Base-by-base conservation (phyloP, 1,284 basidiomycete genomes). In the Sporisorium sorghi region DNA sequence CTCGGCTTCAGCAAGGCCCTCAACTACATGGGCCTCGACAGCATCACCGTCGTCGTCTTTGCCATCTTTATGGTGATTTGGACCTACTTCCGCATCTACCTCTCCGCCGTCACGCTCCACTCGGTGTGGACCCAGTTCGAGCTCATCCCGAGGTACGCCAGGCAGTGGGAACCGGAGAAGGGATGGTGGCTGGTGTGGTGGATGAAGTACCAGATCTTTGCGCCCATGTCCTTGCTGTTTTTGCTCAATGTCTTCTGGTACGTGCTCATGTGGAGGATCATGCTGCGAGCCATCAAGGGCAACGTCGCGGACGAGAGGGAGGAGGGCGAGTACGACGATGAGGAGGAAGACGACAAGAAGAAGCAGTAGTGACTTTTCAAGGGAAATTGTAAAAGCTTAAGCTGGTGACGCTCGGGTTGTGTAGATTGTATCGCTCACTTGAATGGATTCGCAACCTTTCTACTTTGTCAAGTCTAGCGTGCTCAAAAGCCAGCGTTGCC, bases 61-160 rank as follows among this genome's bases (percentile, higher is more conserved):
- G 70, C 70, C 9, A 21, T 64, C 11, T 83, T 84, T 28, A 83
- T 84, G 78, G 65, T 73, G 35, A 60, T 83, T 59, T 84, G 82
- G 82, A 75, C 81, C 30, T 99, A 99, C 85, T 94, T 97, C 89
- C 92, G 97, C 1, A 95, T 97, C 85, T 97, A 92, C 84, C 87
- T 97, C 33, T 98, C 97, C 84, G 85, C 96, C 43, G 86, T 87
- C 53, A 97, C 99, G 23, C 88, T 99, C 28, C 91, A 89, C 87
- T 94, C 93, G 1, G 92, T 97, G 1, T 95, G 90, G 90, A 87
- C 84, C 33, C 89, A 99, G 81, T 93, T 90, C 69, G 88, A 92
- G 59, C 86, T 91, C 15, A 88, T 93, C 63, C 93, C 92, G 17
- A 69, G 48, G 37, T 58, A 80, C 49, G 73, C 82, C 1, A 61